Base-by-base conservation (phyloP, 495 filamentous ascomycete species). In the Trichoderma virens region DNA sequence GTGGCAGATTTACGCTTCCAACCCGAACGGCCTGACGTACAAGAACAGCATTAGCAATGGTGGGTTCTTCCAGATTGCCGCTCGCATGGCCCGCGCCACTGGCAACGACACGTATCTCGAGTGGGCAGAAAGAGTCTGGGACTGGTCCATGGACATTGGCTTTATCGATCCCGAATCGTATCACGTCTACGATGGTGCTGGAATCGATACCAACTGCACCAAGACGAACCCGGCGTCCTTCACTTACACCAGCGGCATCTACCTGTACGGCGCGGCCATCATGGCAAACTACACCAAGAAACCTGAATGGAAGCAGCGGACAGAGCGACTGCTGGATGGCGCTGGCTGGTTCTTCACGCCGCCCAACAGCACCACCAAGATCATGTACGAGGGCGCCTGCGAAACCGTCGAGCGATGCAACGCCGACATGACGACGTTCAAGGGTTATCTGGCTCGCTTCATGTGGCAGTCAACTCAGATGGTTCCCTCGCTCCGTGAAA, bases 1-100 rank as follows among this genome's bases (percentile, higher is more conserved):
- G 20, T 96, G 92, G 92, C 91, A 96, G 75, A 92, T 96, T 65
- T 91, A 88, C 72, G 82, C 83, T 1, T 88, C 82, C 64, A 92
- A 94, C 67, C 78, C 78, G 9, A 85, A 82, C 60, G 92, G 92
- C n/a, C 76, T 85, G 32, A 77, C 77, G 65, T 88, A 90, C 81
- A 90, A 89, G 69, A 90, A 90, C 74, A 75, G 82, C 23, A 85
- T 90, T 67, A 82, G 82, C 67, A 90, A 90, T 72, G 88, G 86
- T 38, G 85, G 81, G 14, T 73, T 90, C 65, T 90, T 91, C 70
- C 85, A 89, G 67, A 73, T 91, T 23, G 79, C 84, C 8, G 88
- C 88, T 7, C 85, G 88, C 11, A 79, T 91, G 16, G 86, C 84
- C 18, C 81, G 82, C 18, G 87, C 86, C 60, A 90, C 88, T 0